Evolutionary conservation across 1,284 basidiomycete genomes (phyloP), one percentile per base, ranked within the genome.

Genomic region (Sphaerobolus stellatus): DNA sequence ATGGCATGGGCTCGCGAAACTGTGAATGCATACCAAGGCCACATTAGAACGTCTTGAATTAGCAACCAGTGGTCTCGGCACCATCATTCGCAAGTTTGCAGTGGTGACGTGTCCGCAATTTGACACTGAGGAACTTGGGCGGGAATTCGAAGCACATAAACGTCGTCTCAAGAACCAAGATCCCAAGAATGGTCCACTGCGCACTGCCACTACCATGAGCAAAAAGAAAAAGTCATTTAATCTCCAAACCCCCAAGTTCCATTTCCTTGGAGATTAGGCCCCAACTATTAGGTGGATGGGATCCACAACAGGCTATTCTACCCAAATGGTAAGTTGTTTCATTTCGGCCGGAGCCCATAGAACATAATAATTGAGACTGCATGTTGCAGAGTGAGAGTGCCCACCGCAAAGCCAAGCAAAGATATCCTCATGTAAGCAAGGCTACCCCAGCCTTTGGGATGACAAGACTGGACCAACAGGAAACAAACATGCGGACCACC

Each of bases 221-320:
- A 14, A 20, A n/a, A 14, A 13, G 30, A 49, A 20, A 24, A 7
- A 1, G n/a, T 20, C 20, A n/a, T 59, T 63, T 43, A 65, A 60
- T 50, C 50, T 66, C 4, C 24, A 50, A 4, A 66, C 61, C 3
- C 62, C 53, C 38, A 75, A 74, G 54, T 64, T 63, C 41, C 74
- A 75, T 60, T 62, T 67, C 0, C 56, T 74, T 3, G 70, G 67
- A 1, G 70, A 76, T 44, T 73, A 71, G 40, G 58, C 58, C 1
- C 20, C 8, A 2, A 56, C 61, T 1, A 74, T 75, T 25, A 56
- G 54, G 13, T 56, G 63, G 16, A 71, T 67, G 59, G 68, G 72
- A 0, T 62, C 66, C 20, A 69, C 61, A 0, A 64, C 66, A 27
- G 58, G 56, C 3, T 69, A 65, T 54, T 61, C 60, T 2, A 68